Percentiles rank a stretch among this genome's conserved stretches.
phyloP scores from a whole-genome alignment of 2,329 filamentous ascomycete genomes.

The Daldinia sp. region DNA sequence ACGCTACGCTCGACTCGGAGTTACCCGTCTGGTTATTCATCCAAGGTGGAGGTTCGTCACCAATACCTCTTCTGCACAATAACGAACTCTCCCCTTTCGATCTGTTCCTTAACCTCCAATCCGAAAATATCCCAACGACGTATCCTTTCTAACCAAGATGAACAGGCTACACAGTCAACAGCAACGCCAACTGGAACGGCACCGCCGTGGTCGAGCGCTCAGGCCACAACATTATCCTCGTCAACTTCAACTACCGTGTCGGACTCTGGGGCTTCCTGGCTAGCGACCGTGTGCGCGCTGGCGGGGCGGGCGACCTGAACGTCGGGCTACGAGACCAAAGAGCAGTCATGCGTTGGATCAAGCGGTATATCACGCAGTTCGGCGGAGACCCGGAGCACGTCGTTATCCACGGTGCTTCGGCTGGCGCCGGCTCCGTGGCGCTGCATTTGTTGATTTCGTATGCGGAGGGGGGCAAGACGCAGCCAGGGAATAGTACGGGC shows the following conservation, averaged over 20 bases:
- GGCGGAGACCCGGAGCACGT: conserved; percentile 67
- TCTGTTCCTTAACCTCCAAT: too few relatives aligned
- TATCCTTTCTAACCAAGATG: too few relatives aligned
- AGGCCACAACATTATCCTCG: conserved; percentile 58
- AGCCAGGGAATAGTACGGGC: conserved; percentile 31
- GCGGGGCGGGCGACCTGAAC: conserved; percentile 64
- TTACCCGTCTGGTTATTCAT: conserved; percentile 65
- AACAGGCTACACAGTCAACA: conserved; percentile 55
- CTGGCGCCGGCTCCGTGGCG: conserved; percentile 66
- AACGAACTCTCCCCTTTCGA: too few relatives aligned
- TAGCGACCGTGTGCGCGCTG: conserved; percentile 59
- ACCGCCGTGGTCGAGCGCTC: conserved; percentile 56
- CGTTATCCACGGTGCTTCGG: conserved; percentile 68
- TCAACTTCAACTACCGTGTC: conserved; percentile 71
- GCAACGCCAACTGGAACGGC: conserved; percentile 63
- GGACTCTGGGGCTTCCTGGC: conserved; percentile 70
- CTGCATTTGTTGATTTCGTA: conserved; percentile 58
- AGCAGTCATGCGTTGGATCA: conserved; percentile 67
- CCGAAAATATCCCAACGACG: too few relatives aligned
- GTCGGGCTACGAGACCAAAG: conserved; percentile 71
- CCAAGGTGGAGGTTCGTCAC: conserved; percentile 45
- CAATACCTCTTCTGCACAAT: not conserved
- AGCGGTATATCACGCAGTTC: conserved; percentile 65
- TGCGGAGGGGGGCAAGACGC: conserved; percentile 42
- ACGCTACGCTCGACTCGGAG: conserved; percentile 51